These are phyloP conservation scores for Plasmodium malariae DNA, from an alignment of 169 alveolate species.

Conservation along the genomic window DNA sequence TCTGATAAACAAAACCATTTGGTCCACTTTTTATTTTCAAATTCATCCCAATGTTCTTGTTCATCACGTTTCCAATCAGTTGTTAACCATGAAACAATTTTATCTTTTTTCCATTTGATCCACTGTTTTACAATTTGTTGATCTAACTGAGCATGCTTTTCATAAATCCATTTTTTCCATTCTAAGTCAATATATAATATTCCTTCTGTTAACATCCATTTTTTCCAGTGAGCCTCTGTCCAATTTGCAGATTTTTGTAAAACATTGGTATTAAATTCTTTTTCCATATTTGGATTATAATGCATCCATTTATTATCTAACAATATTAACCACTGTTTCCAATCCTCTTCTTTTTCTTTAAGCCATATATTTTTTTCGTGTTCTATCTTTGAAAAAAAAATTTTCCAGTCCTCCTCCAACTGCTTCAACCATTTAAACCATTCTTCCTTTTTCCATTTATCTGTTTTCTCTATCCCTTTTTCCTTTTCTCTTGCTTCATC, in stretches of 20 bases:
- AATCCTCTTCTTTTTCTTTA: constrained; percentile 18
- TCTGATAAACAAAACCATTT: not conserved
- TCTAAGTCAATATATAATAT: not conserved
- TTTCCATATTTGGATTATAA: constrained; percentile 9
- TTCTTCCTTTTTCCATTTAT: constrained; percentile 12
- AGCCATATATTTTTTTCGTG: constrained; percentile 6
- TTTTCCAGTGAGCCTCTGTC: constrained; percentile 1
- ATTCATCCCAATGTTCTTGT: constrained; percentile 3
- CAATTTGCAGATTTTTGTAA: not conserved
- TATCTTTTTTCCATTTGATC: constrained; percentile 25
- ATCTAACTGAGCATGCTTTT: not conserved
- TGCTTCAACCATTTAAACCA: constrained; percentile 1
- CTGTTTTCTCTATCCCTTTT: constrained; percentile 3
- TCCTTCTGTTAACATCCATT: constrained; percentile 27
- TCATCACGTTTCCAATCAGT: constrained; percentile 27
- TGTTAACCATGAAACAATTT: constrained; percentile 10
- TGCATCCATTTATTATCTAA: constrained; percentile 28
- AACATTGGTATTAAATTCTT: constrained; percentile 6
- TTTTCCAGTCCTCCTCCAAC: constrained; percentile 13
- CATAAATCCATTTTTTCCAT: constrained; percentile 26
- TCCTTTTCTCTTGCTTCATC: too few species aligned
- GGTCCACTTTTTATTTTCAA: constrained; percentile 11
- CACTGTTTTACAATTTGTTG: constrained; percentile 8
- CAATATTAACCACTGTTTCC: not conserved
- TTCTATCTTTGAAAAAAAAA: not conserved